phyloP scores from a whole-genome alignment of 192 early-diverging fungal species.

The Gonapodya sp. region DNA sequence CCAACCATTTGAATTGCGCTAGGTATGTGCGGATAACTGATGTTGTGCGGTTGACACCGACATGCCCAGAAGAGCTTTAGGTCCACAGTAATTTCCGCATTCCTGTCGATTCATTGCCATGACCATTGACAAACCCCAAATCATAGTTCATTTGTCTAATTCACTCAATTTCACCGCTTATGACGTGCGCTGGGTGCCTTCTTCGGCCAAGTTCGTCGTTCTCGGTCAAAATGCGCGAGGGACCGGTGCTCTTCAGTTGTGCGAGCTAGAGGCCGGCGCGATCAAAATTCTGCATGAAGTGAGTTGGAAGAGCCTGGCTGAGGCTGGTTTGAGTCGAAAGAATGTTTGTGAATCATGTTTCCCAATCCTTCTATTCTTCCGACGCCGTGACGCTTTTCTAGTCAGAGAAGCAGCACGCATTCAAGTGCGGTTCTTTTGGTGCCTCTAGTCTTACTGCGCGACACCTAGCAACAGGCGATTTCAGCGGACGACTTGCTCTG shows the following conservation, averaged over 20 bases:
- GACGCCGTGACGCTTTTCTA: slow-evolving; percentile 12
- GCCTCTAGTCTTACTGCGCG: slow-evolving; percentile 34
- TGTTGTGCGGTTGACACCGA: no score
- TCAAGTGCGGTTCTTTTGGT: slow-evolving; percentile 50
- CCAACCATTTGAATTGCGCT: not conserved
- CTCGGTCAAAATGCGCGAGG: slow-evolving; percentile 49
- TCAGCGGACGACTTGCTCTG: slow-evolving; percentile 42
- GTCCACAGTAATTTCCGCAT: no score
- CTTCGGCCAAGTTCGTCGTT: slow-evolving; percentile 49
- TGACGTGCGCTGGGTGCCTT: slow-evolving; percentile 61
- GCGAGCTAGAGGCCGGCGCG: slow-evolving; percentile 41
- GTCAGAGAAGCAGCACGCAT: slow-evolving; percentile 36
- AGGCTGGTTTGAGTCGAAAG: not conserved
- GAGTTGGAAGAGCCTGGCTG: not conserved
- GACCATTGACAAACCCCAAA: slow-evolving; percentile 35
- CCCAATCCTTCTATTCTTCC: not conserved
- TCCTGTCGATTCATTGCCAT: not conserved
- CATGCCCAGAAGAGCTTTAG: no score
- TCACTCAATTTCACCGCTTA: slow-evolving; percentile 35
- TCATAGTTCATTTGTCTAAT: slow-evolving; percentile 32
- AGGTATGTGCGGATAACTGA: no score
- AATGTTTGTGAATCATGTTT: slow-evolving; percentile 12
- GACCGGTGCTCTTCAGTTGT: slow-evolving; percentile 46
- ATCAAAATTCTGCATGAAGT: slow-evolving; percentile 33
- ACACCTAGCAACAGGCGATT: slow-evolving; percentile 61